Evolutionary conservation across 225 moss, liverwort and hornwort genomes (phyloP), one percentile per base, ranked within the genome.

Genomic region (Rhytidiadelphus loreus): DNA sequence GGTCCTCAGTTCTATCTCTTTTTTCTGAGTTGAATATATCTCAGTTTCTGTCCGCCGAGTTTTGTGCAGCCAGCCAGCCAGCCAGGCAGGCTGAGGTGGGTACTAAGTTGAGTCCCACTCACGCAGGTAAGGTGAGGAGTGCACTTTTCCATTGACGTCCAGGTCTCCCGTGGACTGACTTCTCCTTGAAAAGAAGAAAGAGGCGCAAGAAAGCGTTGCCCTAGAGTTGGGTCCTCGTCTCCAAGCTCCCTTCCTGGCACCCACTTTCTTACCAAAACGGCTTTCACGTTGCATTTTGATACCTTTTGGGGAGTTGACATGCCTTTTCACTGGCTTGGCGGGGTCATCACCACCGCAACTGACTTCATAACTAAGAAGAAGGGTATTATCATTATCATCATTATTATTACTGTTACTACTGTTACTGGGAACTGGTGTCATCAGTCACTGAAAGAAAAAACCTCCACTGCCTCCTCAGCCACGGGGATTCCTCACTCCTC

Each of bases 111-210:
- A 35, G 35, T 8, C 4, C 46, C 73, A 48, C 48, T 48, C 8
- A 29, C 73, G 46, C 44, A 52, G 16, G 59, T 25, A 2, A 37
- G 30, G 18, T 18, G n/a, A n/a, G n/a, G n/a, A 30, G 30, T 68
- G 73, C 81, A 9, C 80, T 90, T 90, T 88, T 73, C 57, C 18
- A 35, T 22, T 28, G 5, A 11, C 24, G 28, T 84, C 73, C 74
- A 59, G 17, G 81, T 85, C 62, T 81, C 35, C 29, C 12, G 57
- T 78, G 82, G 91, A 88, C 82, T 89, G 91, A 88, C 86, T 89
- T 91, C 83, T 18, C 4, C 60, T 46, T 78, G 78, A 63, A 91
- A 91, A 78, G 78, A 4, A 23, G 32, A n/a, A 88, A 86, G 83
- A n/a, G 60, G 44, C 15, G 68, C 88, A 52, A 77, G 88, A 91